phyloP scores from a whole-genome alignment of 352 stramenopile species.

The Pythium grandisporangium region DNA sequence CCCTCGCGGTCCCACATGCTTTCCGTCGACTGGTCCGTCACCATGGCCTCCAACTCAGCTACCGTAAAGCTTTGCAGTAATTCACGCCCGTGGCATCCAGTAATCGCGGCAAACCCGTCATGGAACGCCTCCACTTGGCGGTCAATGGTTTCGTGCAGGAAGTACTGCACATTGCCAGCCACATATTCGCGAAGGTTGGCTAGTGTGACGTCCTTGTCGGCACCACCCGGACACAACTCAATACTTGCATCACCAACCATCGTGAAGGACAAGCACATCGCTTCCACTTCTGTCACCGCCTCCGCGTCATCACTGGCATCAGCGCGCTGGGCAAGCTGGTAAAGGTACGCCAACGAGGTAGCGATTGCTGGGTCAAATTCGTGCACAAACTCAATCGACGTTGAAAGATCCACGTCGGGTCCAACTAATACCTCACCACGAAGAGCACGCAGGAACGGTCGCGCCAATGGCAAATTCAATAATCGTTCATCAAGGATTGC shows the following conservation, averaged over 20 bases:
- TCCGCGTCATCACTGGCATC: constrained; percentile 4
- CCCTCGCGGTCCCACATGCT: constrained; percentile 68
- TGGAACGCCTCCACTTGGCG: constrained; percentile 57
- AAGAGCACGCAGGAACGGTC: constrained; percentile 55
- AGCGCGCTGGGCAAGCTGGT: constrained; percentile 11
- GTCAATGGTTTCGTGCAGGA: constrained; percentile 56
- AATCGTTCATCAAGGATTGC: constrained; percentile 78
- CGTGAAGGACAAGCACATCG: constrained; percentile 69
- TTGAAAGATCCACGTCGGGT: constrained; percentile 19
- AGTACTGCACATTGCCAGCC: constrained; percentile 27
- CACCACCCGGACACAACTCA: constrained; percentile 34
- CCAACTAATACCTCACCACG: constrained; percentile 47
- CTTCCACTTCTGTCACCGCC: constrained; percentile 30
- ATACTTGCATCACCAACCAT: constrained; percentile 58
- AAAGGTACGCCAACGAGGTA: constrained; percentile 55
- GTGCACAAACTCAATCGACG: constrained; percentile 47
- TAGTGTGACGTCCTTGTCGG: constrained; percentile 31
- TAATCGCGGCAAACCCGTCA: constrained; percentile 55
- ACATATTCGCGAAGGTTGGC: constrained; percentile 50
- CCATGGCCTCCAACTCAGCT: constrained; percentile 50
- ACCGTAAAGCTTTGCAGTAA: constrained; percentile 58
- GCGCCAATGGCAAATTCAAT: constrained; percentile 71
- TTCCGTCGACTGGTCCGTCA: constrained; percentile 34
- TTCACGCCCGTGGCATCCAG: constrained; percentile 9
- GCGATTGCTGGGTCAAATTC: constrained; percentile 64